A percentile compares a stretch with the other conserved stretches of the same genome.
Evolutionary conservation across 768 basidiomycete genomes (phyloP).

Genomic region (Terana coerulea): DNA sequence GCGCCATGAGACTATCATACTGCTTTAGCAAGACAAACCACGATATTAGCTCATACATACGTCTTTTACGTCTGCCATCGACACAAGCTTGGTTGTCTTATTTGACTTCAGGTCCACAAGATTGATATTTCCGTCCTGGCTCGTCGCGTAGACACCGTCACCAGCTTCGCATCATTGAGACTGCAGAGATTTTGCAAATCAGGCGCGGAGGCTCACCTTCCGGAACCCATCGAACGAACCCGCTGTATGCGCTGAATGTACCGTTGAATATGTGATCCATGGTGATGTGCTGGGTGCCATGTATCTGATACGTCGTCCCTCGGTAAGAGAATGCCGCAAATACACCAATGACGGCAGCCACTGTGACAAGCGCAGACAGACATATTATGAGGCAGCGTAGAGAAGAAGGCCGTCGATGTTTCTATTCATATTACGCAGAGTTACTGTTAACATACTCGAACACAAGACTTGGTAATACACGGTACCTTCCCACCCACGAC

Average conservation of each 20-base stretch:
- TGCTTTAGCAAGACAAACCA: no score
- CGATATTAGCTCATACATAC: constrained; percentile 37
- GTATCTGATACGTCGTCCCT: constrained; percentile 45
- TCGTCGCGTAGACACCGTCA: constrained; percentile 85
- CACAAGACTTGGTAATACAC: neutral
- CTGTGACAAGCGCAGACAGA: constrained; percentile 53
- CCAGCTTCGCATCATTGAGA: constrained; percentile 53
- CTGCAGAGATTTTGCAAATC: neutral
- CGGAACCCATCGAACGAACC: constrained; percentile 76
- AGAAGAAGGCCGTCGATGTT: constrained; percentile 43
- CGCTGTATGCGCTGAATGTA: constrained; percentile 57
- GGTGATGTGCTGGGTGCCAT: constrained; percentile 63
- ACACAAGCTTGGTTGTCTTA: constrained; percentile 57
- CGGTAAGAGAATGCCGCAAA: constrained; percentile 75
- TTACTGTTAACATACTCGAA: neutral
- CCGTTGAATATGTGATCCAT: constrained; percentile 94
- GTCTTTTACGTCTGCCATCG: constrained; percentile 55
- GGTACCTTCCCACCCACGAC: constrained; percentile 36
- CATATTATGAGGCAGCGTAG: constrained; percentile 60
- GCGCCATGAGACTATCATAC: constrained; percentile 48
- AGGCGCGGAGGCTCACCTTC: constrained; percentile 90
- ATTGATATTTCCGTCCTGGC: constrained; percentile 59
- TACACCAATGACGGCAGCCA: constrained; percentile 70
- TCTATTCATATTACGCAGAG: constrained; percentile 1
- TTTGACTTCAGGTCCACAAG: constrained; percentile 82